A percentile compares a stretch with the other conserved stretches of the same genome.
Conservation (phyloP, 352 stramenopile genomes). For the Sclerospora graminicola region DNA sequence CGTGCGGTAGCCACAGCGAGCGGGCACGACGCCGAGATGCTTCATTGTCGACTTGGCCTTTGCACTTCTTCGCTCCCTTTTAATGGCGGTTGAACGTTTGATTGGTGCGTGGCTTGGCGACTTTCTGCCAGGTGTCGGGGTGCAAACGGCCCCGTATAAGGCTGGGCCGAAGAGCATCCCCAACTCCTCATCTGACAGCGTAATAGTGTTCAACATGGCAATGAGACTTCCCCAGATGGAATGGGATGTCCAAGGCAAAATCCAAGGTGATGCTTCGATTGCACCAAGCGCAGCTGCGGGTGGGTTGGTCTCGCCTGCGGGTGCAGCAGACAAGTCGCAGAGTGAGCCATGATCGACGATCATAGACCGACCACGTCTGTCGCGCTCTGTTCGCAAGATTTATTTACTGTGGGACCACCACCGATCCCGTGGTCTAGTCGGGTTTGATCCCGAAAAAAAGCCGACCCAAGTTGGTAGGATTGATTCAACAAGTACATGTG, state of each 20-base stretch:
- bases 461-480: too few relatives aligned
- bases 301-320: too few relatives aligned
- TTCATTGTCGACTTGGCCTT: conserved; percentile 5
- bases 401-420: conserved; percentile 18
- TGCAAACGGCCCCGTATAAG: conserved; percentile 7
- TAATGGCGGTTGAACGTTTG: conserved; percentile 8
- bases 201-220: conserved; percentile 13
- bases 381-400: conserved; percentile 4
- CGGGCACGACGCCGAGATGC: conserved; percentile 10
- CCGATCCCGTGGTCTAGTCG: too few relatives aligned
- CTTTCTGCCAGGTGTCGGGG: conserved; percentile 6
- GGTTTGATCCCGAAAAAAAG: too few relatives aligned
- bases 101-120: background rate
- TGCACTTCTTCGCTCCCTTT: background rate
- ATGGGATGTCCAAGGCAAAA: too few relatives aligned
- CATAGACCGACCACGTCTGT: conserved; percentile 8
- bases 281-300: conserved; percentile 18
- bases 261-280: conserved; percentile 26
- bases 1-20: conserved; percentile 68
- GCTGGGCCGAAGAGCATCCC: conserved; percentile 19
- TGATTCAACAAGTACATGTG: too few relatives aligned
- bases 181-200: conserved; percentile 24
- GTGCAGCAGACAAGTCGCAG: conserved; percentile 7
- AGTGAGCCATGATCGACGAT: conserved; percentile 21
- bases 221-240: too few relatives aligned